A percentile compares a stretch with the other conserved stretches of the same genome.
Evolutionary conservation across 768 basidiomycete species (phyloP).

Genomic region (Termitomyces titanicus): DNA sequence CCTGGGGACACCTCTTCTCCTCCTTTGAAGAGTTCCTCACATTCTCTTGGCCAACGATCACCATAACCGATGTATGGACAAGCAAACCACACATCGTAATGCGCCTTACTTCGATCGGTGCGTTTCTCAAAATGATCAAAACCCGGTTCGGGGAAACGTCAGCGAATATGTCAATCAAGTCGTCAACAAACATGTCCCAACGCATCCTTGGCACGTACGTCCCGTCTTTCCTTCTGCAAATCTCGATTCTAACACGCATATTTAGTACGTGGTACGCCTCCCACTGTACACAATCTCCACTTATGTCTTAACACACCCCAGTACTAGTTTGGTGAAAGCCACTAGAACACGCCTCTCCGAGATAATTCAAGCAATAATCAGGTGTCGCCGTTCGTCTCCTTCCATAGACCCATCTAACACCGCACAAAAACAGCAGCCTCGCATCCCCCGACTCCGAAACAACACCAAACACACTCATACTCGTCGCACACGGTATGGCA

Average conservation of each 20-base stretch:
- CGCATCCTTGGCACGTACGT: constrained; percentile 71
- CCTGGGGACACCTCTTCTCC: constrained; percentile 78
- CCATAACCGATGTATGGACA: constrained; percentile 68
- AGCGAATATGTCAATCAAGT: constrained; percentile 65
- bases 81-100: constrained; percentile 78
- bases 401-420: neutral
- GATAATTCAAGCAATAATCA: constrained; percentile 70
- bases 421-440: constrained; percentile 56
- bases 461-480: constrained; percentile 54
- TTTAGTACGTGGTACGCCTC: neutral
- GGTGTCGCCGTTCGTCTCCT: constrained; percentile 32
- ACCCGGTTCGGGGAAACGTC: constrained; percentile 41
- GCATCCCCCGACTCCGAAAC: constrained; percentile 77
- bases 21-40: constrained; percentile 76
- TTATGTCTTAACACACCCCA: constrained; percentile 13
- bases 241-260: no score
- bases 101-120: constrained; percentile 62
- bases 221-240: neutral
- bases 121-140: constrained; percentile 85
- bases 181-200: constrained; percentile 58
- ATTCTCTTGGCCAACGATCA: constrained; percentile 83
- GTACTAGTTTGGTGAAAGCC: constrained; percentile 76
- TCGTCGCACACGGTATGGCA: constrained; percentile 60
- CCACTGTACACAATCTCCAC: neutral
- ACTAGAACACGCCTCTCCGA: constrained; percentile 62